Evolutionary conservation across 1,284 basidiomycete genomes (phyloP), one percentile per base, ranked within the genome.

Genomic region (Porphyrellus sp.): DNA sequence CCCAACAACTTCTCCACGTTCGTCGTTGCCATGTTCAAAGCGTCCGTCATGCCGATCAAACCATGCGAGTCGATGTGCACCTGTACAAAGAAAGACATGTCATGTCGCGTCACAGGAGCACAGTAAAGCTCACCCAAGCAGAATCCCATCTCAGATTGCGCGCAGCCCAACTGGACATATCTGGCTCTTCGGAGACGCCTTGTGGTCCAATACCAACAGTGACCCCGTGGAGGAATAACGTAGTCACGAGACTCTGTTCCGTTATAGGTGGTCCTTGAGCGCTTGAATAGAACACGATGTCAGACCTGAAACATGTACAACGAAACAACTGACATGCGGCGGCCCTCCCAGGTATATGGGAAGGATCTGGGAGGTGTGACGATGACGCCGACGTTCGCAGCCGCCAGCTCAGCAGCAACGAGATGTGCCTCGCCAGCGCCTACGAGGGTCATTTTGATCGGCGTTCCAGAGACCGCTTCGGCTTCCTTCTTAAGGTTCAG

Each of bases 371-470:
- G 68, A 3, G 78, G 80, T 0, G 76, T 69, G 21, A 94, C 71
- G 39, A 97, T 79, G 23, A 96, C 85, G 16, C 89, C 89, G 12
- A 95, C 79, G 28, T 81, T 71, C 2, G 85, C 85, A 42, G 77
- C 72, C 0, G 82, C 86, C 15, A 97, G 72, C 59, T 93, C 84
- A 42, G 82, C 74, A 2, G 92, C 91, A 28, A 95, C 68, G 6
- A 89, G 70, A 65, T 91, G 79, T 0, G 89, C 83, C 67, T 96
- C 93, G 0, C 81, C 69, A 0, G 76, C 92, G 8, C 91, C 89
- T 2, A 81, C 72, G 47, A 89, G 78, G 3, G 82, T 85, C 63
- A 89, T 63, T 52, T 73, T 77, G 20, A 88, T 69, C 1, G 57
- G 52, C 3, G 62, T 63, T 7, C 76, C 65, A 18, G 57, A 65